These are phyloP conservation scores for Hypoxylon sp. DNA, from an alignment of 2,329 filamentous ascomycete genomes.

Conservation along the genomic window DNA sequence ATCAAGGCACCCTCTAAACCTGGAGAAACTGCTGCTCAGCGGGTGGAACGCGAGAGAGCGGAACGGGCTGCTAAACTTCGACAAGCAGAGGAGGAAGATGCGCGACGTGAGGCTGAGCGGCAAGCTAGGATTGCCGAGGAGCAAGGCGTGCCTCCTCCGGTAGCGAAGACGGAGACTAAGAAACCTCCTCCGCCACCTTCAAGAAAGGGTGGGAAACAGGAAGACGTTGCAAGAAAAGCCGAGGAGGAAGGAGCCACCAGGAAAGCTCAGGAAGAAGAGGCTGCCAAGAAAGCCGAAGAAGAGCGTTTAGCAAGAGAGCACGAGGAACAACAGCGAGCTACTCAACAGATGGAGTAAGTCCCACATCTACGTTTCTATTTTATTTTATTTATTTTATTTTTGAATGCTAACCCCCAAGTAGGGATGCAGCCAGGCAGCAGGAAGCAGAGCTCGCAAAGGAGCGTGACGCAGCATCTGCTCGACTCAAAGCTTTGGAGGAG, in stretches of 20 bases:
- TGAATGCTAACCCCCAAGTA: constrained; percentile 55
- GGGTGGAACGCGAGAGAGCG: constrained; percentile 86
- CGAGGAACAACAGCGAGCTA: constrained; percentile 78
- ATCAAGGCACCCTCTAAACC: constrained; percentile 85
- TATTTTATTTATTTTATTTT: neutral
- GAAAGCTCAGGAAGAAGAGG: constrained; percentile 55
- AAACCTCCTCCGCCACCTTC: constrained; percentile 83
- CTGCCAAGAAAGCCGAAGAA: constrained; percentile 66
- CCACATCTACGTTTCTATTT: neutral
- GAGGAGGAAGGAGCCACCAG: constrained; percentile 62
- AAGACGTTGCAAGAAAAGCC: constrained; percentile 57
- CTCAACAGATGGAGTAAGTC: constrained; percentile 84
- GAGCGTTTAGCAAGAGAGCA: constrained; percentile 77
- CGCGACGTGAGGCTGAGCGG: constrained; percentile 86
- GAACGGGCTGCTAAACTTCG: constrained; percentile 89
- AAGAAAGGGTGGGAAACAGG: constrained; percentile 74
- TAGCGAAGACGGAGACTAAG: constrained; percentile 63
- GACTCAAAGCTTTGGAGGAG: constrained; percentile 89
- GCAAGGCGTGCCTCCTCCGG: constrained; percentile 71
- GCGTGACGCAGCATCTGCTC: constrained; percentile 82
- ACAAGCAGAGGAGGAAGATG: constrained; percentile 94
- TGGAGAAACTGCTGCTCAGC: constrained; percentile 84
- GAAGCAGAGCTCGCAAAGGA: constrained; percentile 85
- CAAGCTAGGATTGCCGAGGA: constrained; percentile 86
- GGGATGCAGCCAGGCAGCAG: constrained; percentile 77